These are phyloP conservation scores for Arabis hirsuta DNA, from an alignment of 345 rosid species.

Conservation along the genomic window DNA sequence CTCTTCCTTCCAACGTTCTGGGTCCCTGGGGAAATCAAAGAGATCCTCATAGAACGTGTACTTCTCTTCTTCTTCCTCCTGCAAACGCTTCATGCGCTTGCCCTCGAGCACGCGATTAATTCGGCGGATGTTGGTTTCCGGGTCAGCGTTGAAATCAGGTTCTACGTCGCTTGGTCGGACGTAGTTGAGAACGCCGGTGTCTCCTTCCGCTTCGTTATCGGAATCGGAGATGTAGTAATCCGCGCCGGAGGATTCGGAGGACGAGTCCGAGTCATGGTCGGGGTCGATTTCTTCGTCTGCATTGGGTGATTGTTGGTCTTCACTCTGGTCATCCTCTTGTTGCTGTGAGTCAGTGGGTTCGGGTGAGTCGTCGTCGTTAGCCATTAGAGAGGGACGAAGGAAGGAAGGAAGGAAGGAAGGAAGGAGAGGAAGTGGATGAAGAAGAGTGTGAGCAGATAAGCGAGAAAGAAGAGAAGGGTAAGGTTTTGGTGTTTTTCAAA, in stretches of 20 bases:
- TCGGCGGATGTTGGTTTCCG: conserved; percentile 60
- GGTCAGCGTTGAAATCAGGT: conserved; percentile 45
- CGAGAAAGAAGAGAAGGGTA: conserved; percentile 13
- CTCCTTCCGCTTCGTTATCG: conserved; percentile 42
- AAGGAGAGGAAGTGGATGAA: conserved; percentile 34
- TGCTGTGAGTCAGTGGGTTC: conserved; percentile 42
- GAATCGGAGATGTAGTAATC: conserved; percentile 42
- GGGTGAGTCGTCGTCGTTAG: conserved; percentile 42
- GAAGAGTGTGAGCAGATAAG: conserved; percentile 40
- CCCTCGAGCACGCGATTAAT: conserved; percentile 52
- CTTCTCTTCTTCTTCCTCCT: conserved; percentile 56
- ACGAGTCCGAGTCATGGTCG: conserved; percentile 52
- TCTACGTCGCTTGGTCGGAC: conserved; percentile 52
- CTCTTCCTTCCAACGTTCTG: conserved; percentile 79
- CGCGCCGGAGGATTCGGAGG: conserved; percentile 44
- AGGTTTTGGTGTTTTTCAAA: conserved; percentile 37
- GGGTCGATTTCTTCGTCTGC: conserved; percentile 32
- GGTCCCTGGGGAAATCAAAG: conserved; percentile 74
- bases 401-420: conserved; percentile 32
- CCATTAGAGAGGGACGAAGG: conserved; percentile 41
- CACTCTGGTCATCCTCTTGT: conserved; percentile 1
- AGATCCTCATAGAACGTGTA: conserved; percentile 50
- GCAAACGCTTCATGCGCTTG: conserved; percentile 43
- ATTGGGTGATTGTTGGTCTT: conserved; percentile 30
- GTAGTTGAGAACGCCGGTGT: conserved; percentile 38